phyloP scores from a whole-genome alignment of 1,139 yeast species.

The Debaryomycetaceae sp. region DNA sequence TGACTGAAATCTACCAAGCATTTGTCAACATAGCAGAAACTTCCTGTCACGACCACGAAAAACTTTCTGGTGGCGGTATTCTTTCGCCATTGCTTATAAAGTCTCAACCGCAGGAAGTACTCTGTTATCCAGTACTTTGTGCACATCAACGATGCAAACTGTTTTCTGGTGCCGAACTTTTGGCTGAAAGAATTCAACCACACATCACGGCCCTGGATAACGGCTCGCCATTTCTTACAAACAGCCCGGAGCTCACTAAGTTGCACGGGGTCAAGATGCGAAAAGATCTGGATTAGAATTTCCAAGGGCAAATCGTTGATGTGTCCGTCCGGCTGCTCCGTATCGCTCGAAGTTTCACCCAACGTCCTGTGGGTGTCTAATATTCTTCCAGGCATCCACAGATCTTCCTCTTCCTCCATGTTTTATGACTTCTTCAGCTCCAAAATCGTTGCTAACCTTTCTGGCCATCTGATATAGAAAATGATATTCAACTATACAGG shows the following conservation, averaged over 20 bases:
- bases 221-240: constrained; percentile 49
- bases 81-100: constrained; percentile 51
- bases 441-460: neutral
- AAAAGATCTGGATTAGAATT: constrained; percentile 51
- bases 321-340: neutral
- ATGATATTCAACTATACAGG: neutral
- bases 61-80: constrained; percentile 31
- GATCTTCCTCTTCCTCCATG: neutral
- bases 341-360: neutral
- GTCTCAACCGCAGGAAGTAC: constrained; percentile 44
- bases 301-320: constrained; percentile 54
- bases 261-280: constrained; percentile 55
- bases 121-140: constrained; percentile 56
- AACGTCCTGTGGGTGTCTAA: too few relatives aligned
- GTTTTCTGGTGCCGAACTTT: constrained; percentile 36
- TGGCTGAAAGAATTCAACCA: constrained; percentile 58
- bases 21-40: constrained; percentile 24
- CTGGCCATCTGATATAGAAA: neutral
- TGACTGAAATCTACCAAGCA: constrained; percentile 33
- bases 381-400: too few relatives aligned
- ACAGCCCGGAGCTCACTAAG: constrained; percentile 49
- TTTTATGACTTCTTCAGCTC: neutral
- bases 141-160: constrained; percentile 56
- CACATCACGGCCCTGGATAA: constrained; percentile 54
- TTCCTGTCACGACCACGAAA: constrained; percentile 28